Conservation (phyloP, 148 eudicot species). For the Persicaria tinctoria region DNA sequence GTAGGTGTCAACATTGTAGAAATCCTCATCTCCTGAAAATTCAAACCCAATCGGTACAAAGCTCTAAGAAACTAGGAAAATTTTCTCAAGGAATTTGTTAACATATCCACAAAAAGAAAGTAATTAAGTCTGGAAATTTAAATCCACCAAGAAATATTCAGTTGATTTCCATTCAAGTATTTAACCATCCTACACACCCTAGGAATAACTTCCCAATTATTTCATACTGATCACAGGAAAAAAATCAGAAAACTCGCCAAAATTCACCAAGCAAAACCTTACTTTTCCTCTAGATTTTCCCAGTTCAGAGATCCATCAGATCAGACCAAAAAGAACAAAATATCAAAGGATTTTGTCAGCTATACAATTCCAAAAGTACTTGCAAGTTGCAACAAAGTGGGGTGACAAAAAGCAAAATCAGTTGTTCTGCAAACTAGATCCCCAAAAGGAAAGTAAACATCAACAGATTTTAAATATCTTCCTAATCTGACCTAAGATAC, state of each 20-base stretch:
- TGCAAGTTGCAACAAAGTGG: not conserved
- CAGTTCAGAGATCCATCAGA: constrained; percentile 3
- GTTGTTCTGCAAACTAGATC: too few relatives aligned
- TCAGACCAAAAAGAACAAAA: not conserved
- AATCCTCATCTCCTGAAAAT: constrained; percentile 52
- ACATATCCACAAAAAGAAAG: constrained; percentile 8
- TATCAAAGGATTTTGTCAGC: not conserved
- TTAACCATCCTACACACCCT: not conserved
- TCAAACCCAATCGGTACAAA: not conserved
- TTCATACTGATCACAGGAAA: not conserved
- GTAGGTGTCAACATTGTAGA: constrained; percentile 58
- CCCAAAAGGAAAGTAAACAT: too few relatives aligned
- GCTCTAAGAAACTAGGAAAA: not conserved
- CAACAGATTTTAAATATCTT: not conserved
- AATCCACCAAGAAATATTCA: not conserved
- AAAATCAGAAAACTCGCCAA: not conserved
- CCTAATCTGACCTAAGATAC: not conserved
- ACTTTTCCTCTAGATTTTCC: not conserved
- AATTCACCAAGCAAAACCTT: not conserved
- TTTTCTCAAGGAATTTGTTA: not conserved
- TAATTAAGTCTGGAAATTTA: not conserved
- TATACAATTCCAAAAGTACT: not conserved
- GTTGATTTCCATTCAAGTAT: not conserved
- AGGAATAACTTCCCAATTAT: not conserved
- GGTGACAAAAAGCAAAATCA: not conserved